Percentiles rank a stretch among this genome's conserved stretches.
Evolutionary conservation across 2,329 filamentous ascomycete genomes (phyloP).

Genomic region (Lachnellula arida): DNA sequence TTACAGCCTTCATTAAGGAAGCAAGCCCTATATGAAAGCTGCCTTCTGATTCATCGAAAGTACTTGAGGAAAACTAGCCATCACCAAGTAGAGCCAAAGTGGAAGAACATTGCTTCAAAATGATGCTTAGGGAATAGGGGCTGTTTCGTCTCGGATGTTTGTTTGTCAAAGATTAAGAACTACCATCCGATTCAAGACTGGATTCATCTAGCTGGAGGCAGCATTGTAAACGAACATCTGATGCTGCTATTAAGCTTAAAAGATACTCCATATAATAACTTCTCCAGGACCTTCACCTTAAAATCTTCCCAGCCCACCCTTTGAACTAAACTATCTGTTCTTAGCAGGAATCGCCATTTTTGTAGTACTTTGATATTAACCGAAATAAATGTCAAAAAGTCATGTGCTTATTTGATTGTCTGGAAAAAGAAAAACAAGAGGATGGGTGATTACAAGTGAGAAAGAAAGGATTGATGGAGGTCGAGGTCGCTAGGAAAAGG

Average conservation of each 20-base stretch:
- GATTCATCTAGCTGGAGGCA: no score
- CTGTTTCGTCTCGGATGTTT: neutral
- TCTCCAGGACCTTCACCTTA: no score
- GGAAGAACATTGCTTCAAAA: neutral
- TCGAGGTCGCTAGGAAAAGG: neutral
- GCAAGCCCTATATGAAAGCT: no score
- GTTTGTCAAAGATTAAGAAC: neutral
- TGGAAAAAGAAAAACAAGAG: neutral
- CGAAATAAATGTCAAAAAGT: no score
- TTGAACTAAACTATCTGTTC: no score
- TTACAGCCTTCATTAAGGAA: no score
- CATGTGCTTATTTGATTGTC: no score
- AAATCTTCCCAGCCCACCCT: no score
- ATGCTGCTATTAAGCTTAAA: neutral
- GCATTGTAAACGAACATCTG: neutral
- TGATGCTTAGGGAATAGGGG: neutral
- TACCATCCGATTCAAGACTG: neutral
- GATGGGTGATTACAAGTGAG: neutral
- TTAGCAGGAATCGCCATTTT: no score
- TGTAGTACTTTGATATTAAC: no score
- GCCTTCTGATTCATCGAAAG: no score
- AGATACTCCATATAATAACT: neutral
- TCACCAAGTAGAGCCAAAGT: neutral
- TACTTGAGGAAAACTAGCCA: no score
- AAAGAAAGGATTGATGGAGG: neutral